Conservation (phyloP, 2,329 filamentous ascomycete species). For the Penicillium thymicola region DNA sequence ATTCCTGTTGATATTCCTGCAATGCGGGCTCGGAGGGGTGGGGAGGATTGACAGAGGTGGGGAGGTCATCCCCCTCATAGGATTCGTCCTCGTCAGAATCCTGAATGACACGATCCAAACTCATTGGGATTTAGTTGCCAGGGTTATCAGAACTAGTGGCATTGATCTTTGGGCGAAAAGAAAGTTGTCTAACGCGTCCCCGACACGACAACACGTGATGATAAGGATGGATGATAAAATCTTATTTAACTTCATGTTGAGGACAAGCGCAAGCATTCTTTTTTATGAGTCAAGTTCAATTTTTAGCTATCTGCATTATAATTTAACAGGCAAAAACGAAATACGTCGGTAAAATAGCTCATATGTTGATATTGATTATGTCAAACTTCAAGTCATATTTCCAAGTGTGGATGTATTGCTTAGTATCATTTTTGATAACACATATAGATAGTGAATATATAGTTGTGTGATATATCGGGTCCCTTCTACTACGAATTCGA, state of each 20-base stretch:
- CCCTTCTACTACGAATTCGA: no score
- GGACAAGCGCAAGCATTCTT: no score
- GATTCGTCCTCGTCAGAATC: conserved; percentile 46
- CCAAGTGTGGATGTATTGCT: no score
- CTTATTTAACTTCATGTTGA: background rate
- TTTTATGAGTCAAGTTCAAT: no score
- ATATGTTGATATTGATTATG: no score
- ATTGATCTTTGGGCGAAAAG: background rate
- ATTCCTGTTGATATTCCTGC: conserved; percentile 3
- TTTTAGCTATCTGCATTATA: no score
- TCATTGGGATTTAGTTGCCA: conserved; percentile 27
- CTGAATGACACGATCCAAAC: conserved; percentile 39
- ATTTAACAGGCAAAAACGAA: no score
- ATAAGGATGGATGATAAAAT: conserved; percentile 22
- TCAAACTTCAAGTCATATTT: no score
- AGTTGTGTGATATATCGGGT: no score
- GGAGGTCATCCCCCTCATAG: conserved; percentile 27
- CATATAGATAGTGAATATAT: no score
- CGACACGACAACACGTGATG: conserved; percentile 32
- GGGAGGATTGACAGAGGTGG: conserved; percentile 19
- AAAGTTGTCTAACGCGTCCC: conserved; percentile 14
- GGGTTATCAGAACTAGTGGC: background rate
- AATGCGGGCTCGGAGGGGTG: conserved; percentile 16
- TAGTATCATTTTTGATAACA: no score
- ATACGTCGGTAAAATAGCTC: no score